Percentiles rank a stretch among this genome's conserved stretches.
Conservation (phyloP, 176 grass and related monocot species). For the Triticum dicoccoides region DNA sequence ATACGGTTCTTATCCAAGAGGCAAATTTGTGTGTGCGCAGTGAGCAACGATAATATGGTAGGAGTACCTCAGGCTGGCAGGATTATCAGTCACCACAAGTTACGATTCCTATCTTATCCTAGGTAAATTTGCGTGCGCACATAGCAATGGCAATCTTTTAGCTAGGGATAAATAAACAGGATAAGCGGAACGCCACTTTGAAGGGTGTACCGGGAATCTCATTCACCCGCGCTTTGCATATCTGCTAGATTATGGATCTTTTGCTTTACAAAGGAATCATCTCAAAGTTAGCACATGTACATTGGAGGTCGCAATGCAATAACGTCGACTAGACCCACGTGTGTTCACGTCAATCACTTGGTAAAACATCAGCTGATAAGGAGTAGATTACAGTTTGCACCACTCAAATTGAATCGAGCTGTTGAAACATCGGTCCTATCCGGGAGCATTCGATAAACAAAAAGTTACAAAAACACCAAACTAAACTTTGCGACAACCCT, state of each 20-base stretch:
- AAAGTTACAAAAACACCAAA: not conserved
- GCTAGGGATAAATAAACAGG: not conserved
- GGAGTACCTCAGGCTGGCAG: not conserved
- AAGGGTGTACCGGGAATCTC: constrained; percentile 16
- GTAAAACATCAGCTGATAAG: not conserved
- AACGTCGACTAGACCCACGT: not conserved
- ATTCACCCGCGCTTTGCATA: constrained; percentile 20
- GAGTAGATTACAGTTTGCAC: not conserved
- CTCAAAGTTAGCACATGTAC: not conserved
- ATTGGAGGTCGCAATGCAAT: not conserved
- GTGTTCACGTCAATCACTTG: not conserved
- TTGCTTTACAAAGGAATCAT: constrained; percentile 30
- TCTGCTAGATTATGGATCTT: constrained; percentile 21
- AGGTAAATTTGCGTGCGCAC: not conserved
- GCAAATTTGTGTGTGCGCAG: not conserved
- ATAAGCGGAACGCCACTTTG: constrained; percentile 22
- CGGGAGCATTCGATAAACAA: not conserved
- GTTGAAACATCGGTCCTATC: not conserved
- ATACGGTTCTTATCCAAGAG: not conserved
- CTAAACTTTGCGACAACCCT: not conserved
- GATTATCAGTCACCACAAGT: not conserved
- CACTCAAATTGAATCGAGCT: not conserved
- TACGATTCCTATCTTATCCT: not conserved
- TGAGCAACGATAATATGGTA: not conserved
- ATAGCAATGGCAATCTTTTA: not conserved